Conservation (phyloP, 2,329 filamentous ascomycete species). For the Albophoma yamanashiensis region DNA sequence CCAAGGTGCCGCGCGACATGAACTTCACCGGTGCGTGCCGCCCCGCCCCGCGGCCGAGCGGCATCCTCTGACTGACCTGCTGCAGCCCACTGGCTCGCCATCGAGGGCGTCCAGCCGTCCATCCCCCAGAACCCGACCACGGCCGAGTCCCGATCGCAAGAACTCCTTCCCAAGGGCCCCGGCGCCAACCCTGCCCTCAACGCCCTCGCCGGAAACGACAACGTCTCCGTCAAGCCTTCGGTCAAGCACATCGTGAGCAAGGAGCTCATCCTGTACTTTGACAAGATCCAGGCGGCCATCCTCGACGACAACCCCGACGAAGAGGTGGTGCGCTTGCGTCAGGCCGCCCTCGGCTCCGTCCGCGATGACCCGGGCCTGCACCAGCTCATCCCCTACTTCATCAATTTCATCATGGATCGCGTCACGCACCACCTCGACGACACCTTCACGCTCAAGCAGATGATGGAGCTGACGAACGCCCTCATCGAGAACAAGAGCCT, state of each 20-base stretch:
- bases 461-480: conserved; percentile 82
- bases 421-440: conserved; percentile 91
- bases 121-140: conserved; percentile 94
- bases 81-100: conserved; percentile 88
- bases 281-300: conserved; percentile 83
- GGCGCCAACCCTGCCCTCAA: conserved; percentile 75
- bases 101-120: conserved; percentile 92
- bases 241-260: conserved; percentile 96
- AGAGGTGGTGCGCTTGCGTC: conserved; percentile 58
- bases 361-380: conserved; percentile 86
- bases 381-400: conserved; percentile 91
- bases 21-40: conserved; percentile 66
- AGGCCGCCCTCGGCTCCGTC: conserved; percentile 76
- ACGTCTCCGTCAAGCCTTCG: conserved; percentile 72
- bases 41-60: neutral
- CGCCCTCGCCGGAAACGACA: conserved; percentile 76
- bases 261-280: conserved; percentile 93
- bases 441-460: conserved; percentile 76
- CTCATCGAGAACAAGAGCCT: conserved; percentile 75
- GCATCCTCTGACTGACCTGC: conserved; percentile 1
- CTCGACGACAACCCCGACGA: conserved; percentile 83
- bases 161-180: conserved; percentile 81
- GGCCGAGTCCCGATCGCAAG: conserved; percentile 70
- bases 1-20: conserved; percentile 88
- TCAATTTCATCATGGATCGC: conserved; percentile 91